Evolutionary conservation across 1,284 basidiomycete species (phyloP).

Genomic region (Heterobasidion parviporum): DNA sequence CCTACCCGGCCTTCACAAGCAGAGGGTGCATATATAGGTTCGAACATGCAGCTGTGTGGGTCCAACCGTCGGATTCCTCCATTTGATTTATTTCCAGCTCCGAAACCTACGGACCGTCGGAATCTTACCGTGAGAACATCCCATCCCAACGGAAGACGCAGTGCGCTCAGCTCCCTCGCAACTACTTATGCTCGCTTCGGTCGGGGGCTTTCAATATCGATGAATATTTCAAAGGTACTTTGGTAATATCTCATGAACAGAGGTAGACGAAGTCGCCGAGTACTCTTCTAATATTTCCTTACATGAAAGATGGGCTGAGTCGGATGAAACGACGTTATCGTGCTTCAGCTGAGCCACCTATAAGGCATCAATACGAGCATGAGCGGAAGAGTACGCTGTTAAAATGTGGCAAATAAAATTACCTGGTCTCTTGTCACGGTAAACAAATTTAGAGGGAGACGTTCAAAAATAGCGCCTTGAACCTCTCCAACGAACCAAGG

Average conservation of each 20-base stretch:
- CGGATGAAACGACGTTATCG: conserved; percentile 46
- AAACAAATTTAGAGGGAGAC: conserved; percentile 53
- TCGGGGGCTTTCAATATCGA: neutral
- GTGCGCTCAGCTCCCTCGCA: too few species aligned
- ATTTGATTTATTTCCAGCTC: too few species aligned
- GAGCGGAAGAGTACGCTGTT: neutral
- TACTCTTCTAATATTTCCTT: conserved; percentile 32
- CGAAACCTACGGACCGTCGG: neutral
- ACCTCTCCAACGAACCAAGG: conserved; percentile 53
- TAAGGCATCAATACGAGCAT: neutral
- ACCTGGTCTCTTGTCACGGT: conserved; percentile 64
- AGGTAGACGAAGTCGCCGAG: conserved; percentile 27
- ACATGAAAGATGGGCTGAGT: conserved; percentile 31
- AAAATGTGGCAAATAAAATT: conserved; percentile 2
- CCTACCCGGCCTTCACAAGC: too few species aligned
- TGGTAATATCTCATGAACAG: conserved; percentile 46
- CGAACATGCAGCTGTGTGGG: too few species aligned
- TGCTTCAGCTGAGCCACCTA: conserved; percentile 52
- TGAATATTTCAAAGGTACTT: conserved; percentile 33
- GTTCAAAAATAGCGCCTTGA: conserved; percentile 55
- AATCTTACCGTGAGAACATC: neutral
- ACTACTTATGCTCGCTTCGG: neutral
- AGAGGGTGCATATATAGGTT: too few species aligned
- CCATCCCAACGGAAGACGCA: too few species aligned
- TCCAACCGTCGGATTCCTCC: too few species aligned